Evolutionary conservation across 2,329 filamentous ascomycete genomes (phyloP).

Genomic region (Periconia digitata): DNA sequence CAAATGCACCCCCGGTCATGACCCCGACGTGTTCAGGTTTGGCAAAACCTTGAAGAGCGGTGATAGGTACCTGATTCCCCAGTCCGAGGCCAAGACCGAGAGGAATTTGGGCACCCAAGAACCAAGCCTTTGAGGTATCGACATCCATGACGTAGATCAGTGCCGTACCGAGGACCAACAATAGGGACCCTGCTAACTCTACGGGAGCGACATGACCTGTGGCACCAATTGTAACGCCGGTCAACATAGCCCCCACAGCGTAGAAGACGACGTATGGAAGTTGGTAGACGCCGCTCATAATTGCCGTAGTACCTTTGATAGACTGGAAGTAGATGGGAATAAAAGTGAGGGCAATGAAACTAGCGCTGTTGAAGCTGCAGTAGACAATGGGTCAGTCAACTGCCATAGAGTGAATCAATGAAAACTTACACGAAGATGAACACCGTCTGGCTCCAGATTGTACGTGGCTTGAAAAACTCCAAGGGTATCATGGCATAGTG

Average conservation of each 20-base stretch:
- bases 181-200: conserved; percentile 24
- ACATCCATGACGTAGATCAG: conserved; percentile 45
- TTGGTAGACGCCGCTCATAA: conserved; percentile 44
- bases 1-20: conserved; percentile 1
- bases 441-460: conserved; percentile 31
- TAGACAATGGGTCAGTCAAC: not conserved
- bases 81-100: conserved; percentile 27
- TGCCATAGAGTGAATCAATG: conserved; percentile 3
- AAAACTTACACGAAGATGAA: conserved; percentile 33
- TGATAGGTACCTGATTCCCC: conserved; percentile 27
- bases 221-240: conserved; percentile 22
- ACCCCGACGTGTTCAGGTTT: not conserved
- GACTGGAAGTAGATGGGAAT: conserved; percentile 53
- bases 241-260: conserved; percentile 9
- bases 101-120: conserved; percentile 31
- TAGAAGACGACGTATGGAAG: conserved; percentile 42
- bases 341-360: conserved; percentile 45
- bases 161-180: conserved; percentile 39
- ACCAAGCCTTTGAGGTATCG: conserved; percentile 36
- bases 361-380: not conserved
- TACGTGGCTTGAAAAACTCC: conserved; percentile 38
- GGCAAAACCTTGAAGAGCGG: conserved; percentile 14
- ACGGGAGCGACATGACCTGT: conserved; percentile 41
- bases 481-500: conserved; percentile 25
- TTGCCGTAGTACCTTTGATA: conserved; percentile 37